A percentile compares a stretch with the other conserved stretches of the same genome.
Conservation (phyloP, 306 rosid genomes). For the Rosa chinensis region DNA sequence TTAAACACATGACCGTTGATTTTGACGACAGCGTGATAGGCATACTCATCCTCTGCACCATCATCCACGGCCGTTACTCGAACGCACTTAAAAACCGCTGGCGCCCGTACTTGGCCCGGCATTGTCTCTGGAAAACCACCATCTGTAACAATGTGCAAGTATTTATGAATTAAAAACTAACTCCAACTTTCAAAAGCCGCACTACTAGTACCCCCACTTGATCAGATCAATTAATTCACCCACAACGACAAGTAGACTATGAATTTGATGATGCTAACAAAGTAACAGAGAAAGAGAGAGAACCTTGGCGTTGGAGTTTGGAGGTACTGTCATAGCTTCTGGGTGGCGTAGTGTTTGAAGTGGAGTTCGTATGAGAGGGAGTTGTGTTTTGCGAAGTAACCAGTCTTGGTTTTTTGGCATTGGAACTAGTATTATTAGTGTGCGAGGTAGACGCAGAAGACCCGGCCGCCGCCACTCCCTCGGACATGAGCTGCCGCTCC, state of each 20-base stretch:
- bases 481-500: slow-evolving; percentile 63
- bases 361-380: slow-evolving; percentile 70
- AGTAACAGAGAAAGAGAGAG: background rate
- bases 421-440: slow-evolving; percentile 7
- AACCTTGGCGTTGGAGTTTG: slow-evolving; percentile 54
- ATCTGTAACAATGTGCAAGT: slow-evolving; percentile 38
- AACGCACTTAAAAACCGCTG: slow-evolving; percentile 94
- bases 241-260: background rate
- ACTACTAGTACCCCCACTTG: background rate
- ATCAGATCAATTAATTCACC: background rate
- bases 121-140: slow-evolving; percentile 56
- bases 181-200: too few species aligned
- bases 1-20: slow-evolving; percentile 88
- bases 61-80: slow-evolving; percentile 83
- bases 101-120: slow-evolving; percentile 81
- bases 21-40: slow-evolving; percentile 84
- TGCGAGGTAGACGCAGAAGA: slow-evolving; percentile 67
- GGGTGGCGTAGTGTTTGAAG: slow-evolving; percentile 96
- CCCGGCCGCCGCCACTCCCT: slow-evolving; percentile 30
- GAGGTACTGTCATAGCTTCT: slow-evolving; percentile 89
- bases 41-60: slow-evolving; percentile 67
- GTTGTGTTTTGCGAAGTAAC: slow-evolving; percentile 64
- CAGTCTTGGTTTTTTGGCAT: slow-evolving; percentile 75
- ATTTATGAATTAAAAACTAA: too few species aligned
- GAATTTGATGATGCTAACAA: background rate